Conservation (phyloP, 306 rosid genomes). For the Prunus fruticosa region DNA sequence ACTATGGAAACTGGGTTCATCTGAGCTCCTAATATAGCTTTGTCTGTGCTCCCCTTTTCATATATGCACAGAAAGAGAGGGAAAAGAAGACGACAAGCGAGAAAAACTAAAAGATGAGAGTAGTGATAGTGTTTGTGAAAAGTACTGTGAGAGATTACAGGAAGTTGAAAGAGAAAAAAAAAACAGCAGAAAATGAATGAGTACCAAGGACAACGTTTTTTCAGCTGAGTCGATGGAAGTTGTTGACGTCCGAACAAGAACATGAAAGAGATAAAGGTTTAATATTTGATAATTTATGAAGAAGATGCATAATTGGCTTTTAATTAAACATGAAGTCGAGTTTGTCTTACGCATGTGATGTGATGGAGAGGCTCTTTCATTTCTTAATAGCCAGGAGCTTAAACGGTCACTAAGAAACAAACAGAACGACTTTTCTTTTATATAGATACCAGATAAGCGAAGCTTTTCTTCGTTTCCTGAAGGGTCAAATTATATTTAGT, state of each 20-base stretch:
- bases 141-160: background rate
- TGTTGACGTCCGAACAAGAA: background rate
- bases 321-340: no score
- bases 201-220: background rate
- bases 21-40: conserved; percentile 3
- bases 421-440: no score
- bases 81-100: background rate
- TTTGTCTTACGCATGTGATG: no score
- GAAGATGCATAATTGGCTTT: no score
- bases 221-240: background rate
- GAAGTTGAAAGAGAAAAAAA: background rate
- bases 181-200: background rate
- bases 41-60: background rate
- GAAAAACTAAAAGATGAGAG: background rate
- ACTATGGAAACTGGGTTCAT: background rate
- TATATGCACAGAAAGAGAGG: background rate
- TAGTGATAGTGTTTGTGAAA: background rate
- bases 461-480: no score
- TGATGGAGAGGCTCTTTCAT: no score
- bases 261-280: background rate
- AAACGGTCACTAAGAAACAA: no score
- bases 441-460: no score
- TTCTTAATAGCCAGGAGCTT: no score
- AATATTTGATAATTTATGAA: no score
- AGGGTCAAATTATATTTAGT: no score